phyloP scores from a whole-genome alignment of 169 alveolate species.

The Eimeria tenella region DNA sequence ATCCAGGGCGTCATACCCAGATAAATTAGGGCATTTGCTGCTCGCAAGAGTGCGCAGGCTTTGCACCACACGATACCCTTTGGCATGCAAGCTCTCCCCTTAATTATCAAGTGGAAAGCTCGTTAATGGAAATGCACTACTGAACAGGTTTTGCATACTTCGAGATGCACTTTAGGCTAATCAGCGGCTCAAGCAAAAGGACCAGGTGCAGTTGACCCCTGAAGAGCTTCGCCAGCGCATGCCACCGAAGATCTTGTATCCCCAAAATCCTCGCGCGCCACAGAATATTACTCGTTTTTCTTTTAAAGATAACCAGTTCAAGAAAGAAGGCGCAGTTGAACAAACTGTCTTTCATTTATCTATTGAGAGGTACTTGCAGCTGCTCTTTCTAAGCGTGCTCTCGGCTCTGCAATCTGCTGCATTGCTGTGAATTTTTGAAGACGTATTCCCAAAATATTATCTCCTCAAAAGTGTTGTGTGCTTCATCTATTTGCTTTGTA shows the following conservation, averaged over 20 bases:
- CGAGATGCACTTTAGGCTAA: conserved; percentile 41
- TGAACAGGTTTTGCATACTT: neutral
- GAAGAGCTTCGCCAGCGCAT: conserved; percentile 87
- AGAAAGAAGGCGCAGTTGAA: conserved; percentile 90
- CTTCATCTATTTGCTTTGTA: conserved; percentile 61
- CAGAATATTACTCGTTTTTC: conserved; percentile 89
- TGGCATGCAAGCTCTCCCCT: too few relatives aligned
- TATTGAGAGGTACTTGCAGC: conserved; percentile 84
- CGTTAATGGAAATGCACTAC: neutral
- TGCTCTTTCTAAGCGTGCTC: neutral
- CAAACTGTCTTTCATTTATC: conserved; percentile 88
- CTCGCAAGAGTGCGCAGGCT: too few relatives aligned
- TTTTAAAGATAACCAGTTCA: conserved; percentile 86
- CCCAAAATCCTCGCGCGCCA: conserved; percentile 92
- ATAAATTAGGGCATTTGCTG: too few relatives aligned
- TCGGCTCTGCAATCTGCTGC: neutral
- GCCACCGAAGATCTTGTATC: conserved; percentile 87
- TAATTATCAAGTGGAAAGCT: neutral
- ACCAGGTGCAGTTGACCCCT: conserved; percentile 78
- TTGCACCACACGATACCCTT: too few relatives aligned
- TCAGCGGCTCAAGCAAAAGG: conserved; percentile 77
- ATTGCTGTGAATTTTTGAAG: neutral
- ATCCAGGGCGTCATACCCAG: too few relatives aligned
- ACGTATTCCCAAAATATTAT: too few relatives aligned
- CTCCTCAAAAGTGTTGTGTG: neutral